Conservation (phyloP, 2,329 filamentous ascomycete genomes). For the Monosporascus sp. region DNA sequence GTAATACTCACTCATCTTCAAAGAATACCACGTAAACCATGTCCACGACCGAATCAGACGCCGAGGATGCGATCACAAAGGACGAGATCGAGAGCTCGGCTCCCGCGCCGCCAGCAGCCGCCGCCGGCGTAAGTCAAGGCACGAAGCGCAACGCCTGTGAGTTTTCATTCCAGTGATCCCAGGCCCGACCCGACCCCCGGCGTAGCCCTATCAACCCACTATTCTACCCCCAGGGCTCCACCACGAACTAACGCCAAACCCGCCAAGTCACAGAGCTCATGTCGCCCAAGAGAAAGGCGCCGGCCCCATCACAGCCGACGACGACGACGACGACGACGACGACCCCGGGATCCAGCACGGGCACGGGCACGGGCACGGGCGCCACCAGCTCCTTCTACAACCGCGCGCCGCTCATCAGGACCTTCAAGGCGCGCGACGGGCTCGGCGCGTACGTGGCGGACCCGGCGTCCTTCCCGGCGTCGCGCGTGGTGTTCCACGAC, state of each 20-base stretch:
- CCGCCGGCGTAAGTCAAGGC: conserved; percentile 12
- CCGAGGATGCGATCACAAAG: conserved; percentile 34
- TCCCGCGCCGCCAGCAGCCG: conserved; percentile 17
- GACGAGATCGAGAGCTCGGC: conserved; percentile 35
- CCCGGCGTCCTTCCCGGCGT: conserved; percentile 55
- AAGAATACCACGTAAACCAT: conserved; percentile 6
- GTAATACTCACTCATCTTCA: not conserved
- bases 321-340: conserved; percentile 14
- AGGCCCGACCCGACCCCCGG: not conserved
- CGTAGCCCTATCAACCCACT: too few species aligned
- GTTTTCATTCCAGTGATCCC: conserved; percentile 3
- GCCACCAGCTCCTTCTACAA: conserved; percentile 8
- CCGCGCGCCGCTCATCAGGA: conserved; percentile 5
- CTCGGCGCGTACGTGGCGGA: conserved; percentile 62
- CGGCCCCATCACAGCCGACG: conserved; percentile 2
- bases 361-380: too few species aligned
- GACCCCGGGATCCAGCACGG: conserved; percentile 12
- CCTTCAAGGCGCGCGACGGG: conserved; percentile 48
- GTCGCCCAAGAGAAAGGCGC: conserved; percentile 39
- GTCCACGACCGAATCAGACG: conserved; percentile 17
- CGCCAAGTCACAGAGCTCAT: conserved; percentile 47
- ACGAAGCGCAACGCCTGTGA: conserved; percentile 38
- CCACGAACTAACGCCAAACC: not conserved
- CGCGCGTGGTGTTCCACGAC: conserved; percentile 59
- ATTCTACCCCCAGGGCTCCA: too few species aligned